Conservation (phyloP, 148 eudicot species). For the Vaccinium macrocarpon region DNA sequence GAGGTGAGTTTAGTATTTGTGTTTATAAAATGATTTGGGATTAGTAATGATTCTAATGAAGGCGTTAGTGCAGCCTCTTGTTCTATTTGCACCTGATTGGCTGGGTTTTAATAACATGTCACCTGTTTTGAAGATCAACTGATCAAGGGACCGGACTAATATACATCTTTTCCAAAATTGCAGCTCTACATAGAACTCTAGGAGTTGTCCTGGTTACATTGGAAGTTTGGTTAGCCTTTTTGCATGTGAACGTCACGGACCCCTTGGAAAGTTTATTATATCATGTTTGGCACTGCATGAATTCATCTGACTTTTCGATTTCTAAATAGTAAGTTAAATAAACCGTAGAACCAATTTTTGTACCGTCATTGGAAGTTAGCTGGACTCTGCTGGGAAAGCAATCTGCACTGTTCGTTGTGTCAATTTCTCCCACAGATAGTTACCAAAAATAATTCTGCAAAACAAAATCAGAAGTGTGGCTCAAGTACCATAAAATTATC, state of each 20-base stretch:
- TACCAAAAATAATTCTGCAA: not conserved
- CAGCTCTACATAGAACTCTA: not conserved
- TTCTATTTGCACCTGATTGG: not conserved
- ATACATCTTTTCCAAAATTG: not conserved
- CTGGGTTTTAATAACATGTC: not conserved
- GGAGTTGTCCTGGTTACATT: not conserved
- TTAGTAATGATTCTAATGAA: not conserved
- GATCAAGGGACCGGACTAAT: not conserved
- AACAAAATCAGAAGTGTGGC: not conserved
- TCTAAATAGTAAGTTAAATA: not conserved
- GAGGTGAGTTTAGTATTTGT: not conserved
- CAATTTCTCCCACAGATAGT: not conserved
- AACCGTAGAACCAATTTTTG: not conserved
- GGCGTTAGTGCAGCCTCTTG: not conserved
- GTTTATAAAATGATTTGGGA: not conserved
- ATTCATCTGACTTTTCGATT: not conserved
- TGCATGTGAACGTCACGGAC: not conserved
- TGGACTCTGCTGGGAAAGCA: not conserved
- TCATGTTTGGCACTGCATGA: not conserved
- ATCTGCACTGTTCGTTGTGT: not conserved
- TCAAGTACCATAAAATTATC: too few relatives aligned
- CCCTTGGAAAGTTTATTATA: not conserved
- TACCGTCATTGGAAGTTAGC: not conserved
- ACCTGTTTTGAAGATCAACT: not conserved
- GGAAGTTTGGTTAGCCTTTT: too few relatives aligned